Conservation (phyloP, 257 asterid genomes). For the Salvia rosmarinus region DNA sequence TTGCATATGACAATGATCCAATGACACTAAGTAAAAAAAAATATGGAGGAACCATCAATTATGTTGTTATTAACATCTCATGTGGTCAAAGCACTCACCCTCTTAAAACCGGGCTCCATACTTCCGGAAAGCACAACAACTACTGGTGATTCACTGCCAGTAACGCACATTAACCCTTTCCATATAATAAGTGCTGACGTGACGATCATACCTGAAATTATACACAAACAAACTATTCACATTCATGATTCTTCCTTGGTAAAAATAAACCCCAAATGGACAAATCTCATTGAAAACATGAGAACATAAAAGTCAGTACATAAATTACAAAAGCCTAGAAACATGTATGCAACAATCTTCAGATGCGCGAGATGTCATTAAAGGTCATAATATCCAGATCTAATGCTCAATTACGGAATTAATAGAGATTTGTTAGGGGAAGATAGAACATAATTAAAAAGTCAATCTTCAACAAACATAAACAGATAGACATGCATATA, state of each 20-base stretch:
- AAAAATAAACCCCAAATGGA: background rate
- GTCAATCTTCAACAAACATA: background rate
- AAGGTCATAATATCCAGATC: constrained; percentile 9
- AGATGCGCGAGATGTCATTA: constrained; percentile 11
- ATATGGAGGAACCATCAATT: constrained; percentile 13
- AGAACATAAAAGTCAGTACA: constrained; percentile 4
- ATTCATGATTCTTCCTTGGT: constrained; percentile 6
- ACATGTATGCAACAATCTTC: background rate
- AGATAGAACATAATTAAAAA: background rate
- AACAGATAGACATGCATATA: background rate
- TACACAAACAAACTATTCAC: constrained; percentile 16
- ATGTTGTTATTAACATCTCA: constrained; percentile 14
- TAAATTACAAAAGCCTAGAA: background rate
- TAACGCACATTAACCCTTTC: constrained; percentile 85
- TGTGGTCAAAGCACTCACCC: constrained; percentile 61
- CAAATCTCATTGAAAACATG: constrained; percentile 2
- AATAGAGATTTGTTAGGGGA: background rate
- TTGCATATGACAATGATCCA: background rate
- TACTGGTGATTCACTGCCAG: constrained; percentile 98
- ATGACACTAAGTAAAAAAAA: background rate
- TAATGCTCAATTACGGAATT: background rate
- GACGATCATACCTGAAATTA: constrained; percentile 83
- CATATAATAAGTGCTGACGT: constrained; percentile 98
- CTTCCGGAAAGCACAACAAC: constrained; percentile 99
- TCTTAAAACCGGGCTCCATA: constrained; percentile 97